Evolutionary conservation across 2,329 filamentous ascomycete genomes (phyloP).

Genomic region (Fusarium aywerte): DNA sequence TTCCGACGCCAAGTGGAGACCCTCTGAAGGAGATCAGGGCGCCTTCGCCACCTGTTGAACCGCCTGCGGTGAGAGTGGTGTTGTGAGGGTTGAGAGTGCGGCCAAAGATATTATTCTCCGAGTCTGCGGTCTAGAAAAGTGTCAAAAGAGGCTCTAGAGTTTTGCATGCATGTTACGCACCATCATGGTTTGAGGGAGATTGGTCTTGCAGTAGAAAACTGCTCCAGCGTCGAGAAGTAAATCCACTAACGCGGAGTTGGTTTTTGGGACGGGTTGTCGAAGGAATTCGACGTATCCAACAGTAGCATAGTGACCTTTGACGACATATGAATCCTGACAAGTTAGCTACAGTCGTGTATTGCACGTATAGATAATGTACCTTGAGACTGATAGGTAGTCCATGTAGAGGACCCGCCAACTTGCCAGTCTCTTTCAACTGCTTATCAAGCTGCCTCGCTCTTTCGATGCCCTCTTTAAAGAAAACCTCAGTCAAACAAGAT

Average conservation of each 20-base stretch:
- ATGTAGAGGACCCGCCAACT: constrained; percentile 36
- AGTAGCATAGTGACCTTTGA: constrained; percentile 41
- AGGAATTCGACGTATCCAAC: constrained; percentile 45
- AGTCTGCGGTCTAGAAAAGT: constrained; percentile 39
- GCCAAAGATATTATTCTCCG: constrained; percentile 54
- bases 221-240: constrained; percentile 44
- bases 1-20: constrained; percentile 42
- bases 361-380: not conserved
- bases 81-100: constrained; percentile 45
- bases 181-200: constrained; percentile 71
- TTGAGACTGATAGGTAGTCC: constrained; percentile 42
- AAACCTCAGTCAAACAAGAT: constrained; percentile 36
- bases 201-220: constrained; percentile 57
- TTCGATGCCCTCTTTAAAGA: constrained; percentile 34
- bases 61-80: constrained; percentile 50
- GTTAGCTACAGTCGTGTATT: not conserved
- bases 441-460: constrained; percentile 32
- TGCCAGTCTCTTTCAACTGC: constrained; percentile 35
- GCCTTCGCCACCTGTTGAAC: constrained; percentile 44
- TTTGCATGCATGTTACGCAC: constrained; percentile 43
- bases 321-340: constrained; percentile 38
- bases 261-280: constrained; percentile 28
- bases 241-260: constrained; percentile 42
- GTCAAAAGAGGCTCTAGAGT: not conserved
- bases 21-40: constrained; percentile 40